Conservation (phyloP, 371 early-diverging fungal species). For the Globomyces sp. region DNA sequence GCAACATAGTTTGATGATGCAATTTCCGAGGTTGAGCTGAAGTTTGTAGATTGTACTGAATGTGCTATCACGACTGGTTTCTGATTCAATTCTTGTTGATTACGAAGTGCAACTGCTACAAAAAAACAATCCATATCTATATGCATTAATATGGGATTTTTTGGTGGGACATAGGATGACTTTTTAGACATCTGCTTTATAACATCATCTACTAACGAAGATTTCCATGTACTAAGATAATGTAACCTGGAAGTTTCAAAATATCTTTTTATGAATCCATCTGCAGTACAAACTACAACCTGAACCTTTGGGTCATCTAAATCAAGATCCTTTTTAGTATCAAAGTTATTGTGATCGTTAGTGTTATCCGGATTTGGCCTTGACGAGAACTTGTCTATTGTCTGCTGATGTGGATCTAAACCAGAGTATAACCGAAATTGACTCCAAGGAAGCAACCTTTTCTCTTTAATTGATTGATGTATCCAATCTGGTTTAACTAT, state of each 20-base stretch:
- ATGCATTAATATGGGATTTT: conserved; percentile 59
- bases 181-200: conserved; percentile 2
- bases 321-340: conserved; percentile 8
- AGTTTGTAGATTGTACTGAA: conserved; percentile 32
- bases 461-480: conserved; percentile 60
- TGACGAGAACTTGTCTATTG: neutral
- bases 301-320: conserved; percentile 26
- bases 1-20: conserved; percentile 82
- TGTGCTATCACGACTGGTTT: conserved; percentile 60
- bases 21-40: conserved; percentile 45
- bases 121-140: conserved; percentile 95
- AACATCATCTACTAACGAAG: conserved; percentile 56
- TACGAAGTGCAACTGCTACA: conserved; percentile 68
- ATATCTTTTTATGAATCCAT: conserved; percentile 72
- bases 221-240: conserved; percentile 79
- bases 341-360: conserved; percentile 1
- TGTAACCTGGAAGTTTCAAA: conserved; percentile 81
- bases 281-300: conserved; percentile 38
- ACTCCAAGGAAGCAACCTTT: conserved; percentile 40
- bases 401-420: conserved; percentile 8
- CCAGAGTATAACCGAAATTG: neutral
- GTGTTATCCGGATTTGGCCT: neutral
- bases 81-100: conserved; percentile 60
- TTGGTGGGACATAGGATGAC: conserved; percentile 39
- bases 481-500: conserved; percentile 83